Evolutionary conservation across 306 rosid species (phyloP), one percentile per base, ranked within the genome.

Genomic region (Rosa persica): DNA sequence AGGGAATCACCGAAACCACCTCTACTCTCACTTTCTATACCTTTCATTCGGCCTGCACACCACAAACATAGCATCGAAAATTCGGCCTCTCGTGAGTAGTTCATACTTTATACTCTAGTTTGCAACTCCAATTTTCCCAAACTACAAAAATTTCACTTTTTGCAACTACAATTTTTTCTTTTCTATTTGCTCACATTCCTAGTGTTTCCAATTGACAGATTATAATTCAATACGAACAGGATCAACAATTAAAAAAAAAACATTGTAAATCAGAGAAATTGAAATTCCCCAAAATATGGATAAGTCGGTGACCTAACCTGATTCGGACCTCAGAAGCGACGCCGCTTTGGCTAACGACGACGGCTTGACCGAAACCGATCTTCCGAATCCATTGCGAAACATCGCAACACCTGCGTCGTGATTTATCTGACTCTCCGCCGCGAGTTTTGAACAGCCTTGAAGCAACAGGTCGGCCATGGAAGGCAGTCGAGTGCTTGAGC

Each of bases 1-100:
- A 90, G 86, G 44, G 95, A 90, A 86, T 89, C 87, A 39, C 93
- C 76, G 73, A 89, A 85, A 73, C 73, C 75, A 78, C 70, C 76
- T 79, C 61, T 72, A 72, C 78, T 72, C 74, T 74, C 87, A 8
- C 34, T 25, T 22, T 30, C 67, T 12, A 48, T 70, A 17, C 72
- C 82, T 40, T 76, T 67, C 82, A 79, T 86, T 82, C 81, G 87
- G 7, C 86, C 98, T 89, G 84, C 83, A 85, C 51, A 71, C 48
- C 58, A 80, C 48, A 55, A 22, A 80, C 40, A 34, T 60, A 74
- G 30, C 20, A 36, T 38, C 54, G 17, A 15, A 54, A 70, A 46
- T n/a, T 34, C 16, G 15, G 43, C 10, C 17, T 27, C 44, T 9
- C 3, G 43, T 16, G 43, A 16, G 34, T 10, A 43, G 0, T 22